These are phyloP conservation scores for Spizellomyces sp. DNA, from an alignment of 192 early-diverging fungal genomes.

Conservation along the genomic window DNA sequence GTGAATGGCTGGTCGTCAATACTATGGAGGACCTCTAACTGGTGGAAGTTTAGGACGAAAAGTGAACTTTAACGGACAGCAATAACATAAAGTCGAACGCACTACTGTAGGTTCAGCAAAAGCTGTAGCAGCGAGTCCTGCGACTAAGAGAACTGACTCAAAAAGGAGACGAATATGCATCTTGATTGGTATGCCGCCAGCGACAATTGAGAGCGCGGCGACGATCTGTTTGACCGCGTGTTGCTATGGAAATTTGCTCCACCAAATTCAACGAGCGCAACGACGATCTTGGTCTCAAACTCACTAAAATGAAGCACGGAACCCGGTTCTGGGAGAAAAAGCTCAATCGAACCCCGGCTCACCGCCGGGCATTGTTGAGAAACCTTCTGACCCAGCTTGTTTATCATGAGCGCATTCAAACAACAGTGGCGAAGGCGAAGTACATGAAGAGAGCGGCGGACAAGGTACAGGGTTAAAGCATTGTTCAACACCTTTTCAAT, in stretches of 20 bases:
- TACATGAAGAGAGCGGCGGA: conserved; percentile 84
- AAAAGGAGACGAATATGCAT: no score
- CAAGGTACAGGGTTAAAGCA: conserved; percentile 46
- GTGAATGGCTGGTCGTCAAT: conserved; percentile 9
- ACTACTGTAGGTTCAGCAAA: neutral
- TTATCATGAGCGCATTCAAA: conserved; percentile 86
- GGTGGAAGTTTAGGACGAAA: neutral
- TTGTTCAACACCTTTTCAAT: neutral
- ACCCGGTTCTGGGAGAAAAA: conserved; percentile 50
- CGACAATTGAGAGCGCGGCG: no score
- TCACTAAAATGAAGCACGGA: conserved; percentile 50
- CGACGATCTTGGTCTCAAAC: neutral
- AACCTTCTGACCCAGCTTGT: conserved; percentile 86
- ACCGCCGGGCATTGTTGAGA: conserved; percentile 77
- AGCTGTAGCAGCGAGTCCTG: neutral
- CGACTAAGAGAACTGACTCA: neutral
- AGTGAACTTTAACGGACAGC: no score
- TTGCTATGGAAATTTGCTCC: neutral
- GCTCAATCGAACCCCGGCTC: conserved; percentile 63
- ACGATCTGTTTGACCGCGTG: no score
- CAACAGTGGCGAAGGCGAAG: conserved; percentile 92
- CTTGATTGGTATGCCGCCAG: no score
- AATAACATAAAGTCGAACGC: neutral
- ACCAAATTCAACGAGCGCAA: neutral
- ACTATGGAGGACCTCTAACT: conserved; percentile 6